Conservation (phyloP, 169 alveolate species). For the Plasmodium fragile region DNA sequence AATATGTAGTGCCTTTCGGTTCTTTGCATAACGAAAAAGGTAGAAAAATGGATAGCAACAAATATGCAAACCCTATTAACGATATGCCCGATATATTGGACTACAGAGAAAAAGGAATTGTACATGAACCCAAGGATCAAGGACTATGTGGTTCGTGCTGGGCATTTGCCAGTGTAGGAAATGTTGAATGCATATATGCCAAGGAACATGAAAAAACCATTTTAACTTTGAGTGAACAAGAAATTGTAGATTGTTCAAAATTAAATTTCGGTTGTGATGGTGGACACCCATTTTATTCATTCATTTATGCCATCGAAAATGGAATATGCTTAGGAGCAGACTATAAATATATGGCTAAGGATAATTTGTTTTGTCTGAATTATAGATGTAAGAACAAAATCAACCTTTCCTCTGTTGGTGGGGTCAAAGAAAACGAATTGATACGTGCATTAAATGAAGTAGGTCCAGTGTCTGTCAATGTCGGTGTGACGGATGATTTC, state of each 20-base stretch:
- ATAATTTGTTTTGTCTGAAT: conserved; percentile 61
- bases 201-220: conserved; percentile 42
- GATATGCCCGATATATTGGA: conserved; percentile 19
- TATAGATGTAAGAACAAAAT: conserved; percentile 75
- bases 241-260: conserved; percentile 90
- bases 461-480: conserved; percentile 91
- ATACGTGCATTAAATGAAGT: conserved; percentile 80
- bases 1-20: conserved; percentile 40
- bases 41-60: neutral
- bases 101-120: conserved; percentile 50
- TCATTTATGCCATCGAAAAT: conserved; percentile 84
- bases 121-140: conserved; percentile 82
- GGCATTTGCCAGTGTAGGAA: conserved; percentile 89
- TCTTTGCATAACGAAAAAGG: neutral
- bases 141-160: conserved; percentile 91
- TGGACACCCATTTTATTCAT: conserved; percentile 89
- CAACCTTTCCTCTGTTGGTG: conserved; percentile 54
- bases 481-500: conserved; percentile 91
- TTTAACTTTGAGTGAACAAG: conserved; percentile 89
- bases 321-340: conserved; percentile 83
- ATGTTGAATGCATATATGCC: conserved; percentile 82
- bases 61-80: neutral
- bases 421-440: conserved; percentile 66
- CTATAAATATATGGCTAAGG: conserved; percentile 84
- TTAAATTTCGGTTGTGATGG: conserved; percentile 89